A percentile compares a stretch with the other conserved stretches of the same genome.
phyloP scores from a whole-genome alignment of 768 basidiomycete genomes.

The Serendipita vermifera region DNA sequence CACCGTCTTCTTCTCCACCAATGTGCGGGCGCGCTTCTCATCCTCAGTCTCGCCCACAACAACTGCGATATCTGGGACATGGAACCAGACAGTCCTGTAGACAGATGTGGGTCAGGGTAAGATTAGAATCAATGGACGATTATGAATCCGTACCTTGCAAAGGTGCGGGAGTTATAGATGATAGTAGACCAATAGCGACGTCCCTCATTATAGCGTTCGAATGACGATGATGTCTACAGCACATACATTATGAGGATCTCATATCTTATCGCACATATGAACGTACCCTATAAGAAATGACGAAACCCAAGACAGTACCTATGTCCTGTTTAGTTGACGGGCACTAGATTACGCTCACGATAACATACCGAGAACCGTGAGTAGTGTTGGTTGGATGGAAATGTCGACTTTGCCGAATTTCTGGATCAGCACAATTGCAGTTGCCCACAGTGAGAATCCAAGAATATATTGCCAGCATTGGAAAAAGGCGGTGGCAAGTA shows the following conservation, averaged over 20 bases:
- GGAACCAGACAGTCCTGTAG: conserved; percentile 53
- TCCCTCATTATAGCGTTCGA: conserved; percentile 48
- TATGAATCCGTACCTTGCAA: no score
- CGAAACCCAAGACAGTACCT: conserved; percentile 61
- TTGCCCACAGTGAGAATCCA: conserved; percentile 52
- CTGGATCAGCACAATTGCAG: conserved; percentile 39
- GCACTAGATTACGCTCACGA: no score
- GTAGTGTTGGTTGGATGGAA: conserved; percentile 38
- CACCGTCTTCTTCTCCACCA: conserved; percentile 56
- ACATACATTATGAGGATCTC: neutral
- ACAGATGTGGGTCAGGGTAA: no score
- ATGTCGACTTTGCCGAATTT: conserved; percentile 31
- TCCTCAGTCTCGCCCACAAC: conserved; percentile 16
- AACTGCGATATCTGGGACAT: conserved; percentile 32
- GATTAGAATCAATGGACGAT: no score
- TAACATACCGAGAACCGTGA: conserved; percentile 62
- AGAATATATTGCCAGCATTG: conserved; percentile 56
- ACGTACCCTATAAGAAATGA: conserved; percentile 33
- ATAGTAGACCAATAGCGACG: conserved; percentile 56
- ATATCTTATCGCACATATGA: no score
- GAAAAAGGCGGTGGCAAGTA: conserved; percentile 30
- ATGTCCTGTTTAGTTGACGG: conserved; percentile 28
- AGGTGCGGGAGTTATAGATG: conserved; percentile 24
- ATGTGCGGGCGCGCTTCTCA: conserved; percentile 33
- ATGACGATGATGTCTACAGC: conserved; percentile 14